Conservation (phyloP, 1,139 yeast species). For the Sugiyamaella xylanicola region DNA sequence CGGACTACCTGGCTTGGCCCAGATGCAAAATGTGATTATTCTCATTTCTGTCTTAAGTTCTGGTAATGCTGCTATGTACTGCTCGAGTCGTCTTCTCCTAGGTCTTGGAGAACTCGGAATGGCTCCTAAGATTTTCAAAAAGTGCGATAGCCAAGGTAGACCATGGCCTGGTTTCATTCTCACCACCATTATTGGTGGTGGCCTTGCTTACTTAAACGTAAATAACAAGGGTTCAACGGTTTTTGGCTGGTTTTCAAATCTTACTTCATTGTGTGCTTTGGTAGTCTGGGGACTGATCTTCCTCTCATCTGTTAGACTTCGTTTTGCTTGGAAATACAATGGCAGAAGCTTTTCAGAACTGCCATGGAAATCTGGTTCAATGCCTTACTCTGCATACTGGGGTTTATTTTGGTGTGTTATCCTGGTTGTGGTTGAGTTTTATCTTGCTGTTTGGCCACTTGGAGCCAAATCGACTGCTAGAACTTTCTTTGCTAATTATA, state of each 20-base stretch:
- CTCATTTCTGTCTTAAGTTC: conserved; percentile 69
- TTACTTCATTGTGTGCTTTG: conserved; percentile 77
- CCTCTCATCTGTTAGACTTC: conserved; percentile 62
- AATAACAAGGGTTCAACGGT: conserved; percentile 64
- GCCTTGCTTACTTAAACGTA: conserved; percentile 58
- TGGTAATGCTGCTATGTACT: conserved; percentile 69
- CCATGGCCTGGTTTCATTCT: conserved; percentile 53
- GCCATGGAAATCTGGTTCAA: conserved; percentile 42
- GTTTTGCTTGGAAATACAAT: conserved; percentile 61
- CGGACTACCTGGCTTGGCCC: conserved; percentile 66
- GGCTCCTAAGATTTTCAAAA: conserved; percentile 50
- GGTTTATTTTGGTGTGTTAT: conserved; percentile 34
- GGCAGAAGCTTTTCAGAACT: conserved; percentile 55
- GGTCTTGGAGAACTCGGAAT: conserved; percentile 60
- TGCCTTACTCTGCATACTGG: conserved; percentile 29
- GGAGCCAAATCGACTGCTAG: conserved; percentile 29
- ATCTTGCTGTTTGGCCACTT: conserved; percentile 36
- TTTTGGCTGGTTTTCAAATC: conserved; percentile 69
- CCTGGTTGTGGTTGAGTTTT: conserved; percentile 34
- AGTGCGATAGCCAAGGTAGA: conserved; percentile 56
- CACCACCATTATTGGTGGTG: conserved; percentile 51
- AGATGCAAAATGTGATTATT: conserved; percentile 61
- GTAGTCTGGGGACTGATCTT: conserved; percentile 68
- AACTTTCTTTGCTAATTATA: conserved; percentile 35
- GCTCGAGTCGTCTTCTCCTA: conserved; percentile 57